These are phyloP conservation scores for Psophocarpus tetragonolobus DNA, from an alignment of 306 rosid genomes.

Conservation along the genomic window DNA sequence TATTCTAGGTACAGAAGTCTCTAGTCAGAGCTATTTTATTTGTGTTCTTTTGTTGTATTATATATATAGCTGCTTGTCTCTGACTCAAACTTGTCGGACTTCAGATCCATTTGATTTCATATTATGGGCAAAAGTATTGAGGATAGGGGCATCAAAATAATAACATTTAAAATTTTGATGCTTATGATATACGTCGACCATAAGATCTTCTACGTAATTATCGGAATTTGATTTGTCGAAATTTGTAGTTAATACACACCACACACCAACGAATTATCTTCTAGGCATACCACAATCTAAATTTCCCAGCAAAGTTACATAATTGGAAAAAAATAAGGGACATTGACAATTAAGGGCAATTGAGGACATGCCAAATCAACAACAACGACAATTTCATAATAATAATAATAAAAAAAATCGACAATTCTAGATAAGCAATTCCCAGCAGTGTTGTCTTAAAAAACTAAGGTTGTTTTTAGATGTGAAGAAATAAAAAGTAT, in stretches of 20 bases:
- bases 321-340: neutral
- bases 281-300: neutral
- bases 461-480: too few species aligned
- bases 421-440: neutral
- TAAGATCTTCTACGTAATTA: too few species aligned
- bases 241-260: neutral
- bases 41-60: neutral
- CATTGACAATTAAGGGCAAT: neutral
- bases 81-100: slow-evolving; percentile 4
- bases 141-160: neutral
- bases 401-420: too few species aligned
- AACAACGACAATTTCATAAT: too few species aligned
- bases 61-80: neutral
- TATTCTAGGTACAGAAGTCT: neutral
- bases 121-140: neutral
- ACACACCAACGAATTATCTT: neutral
- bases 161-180: neutral
- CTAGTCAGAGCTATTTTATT: slow-evolving; percentile 4
- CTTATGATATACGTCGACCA: neutral
- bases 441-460: too few species aligned
- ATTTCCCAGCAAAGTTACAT: neutral
- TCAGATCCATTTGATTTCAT: neutral
- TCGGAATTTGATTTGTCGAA: neutral
- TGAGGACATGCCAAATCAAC: neutral
- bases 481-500: too few species aligned